These are phyloP conservation scores for Taxawa tesnikishii DNA, from an alignment of 2,329 filamentous ascomycete species.

Conservation along the genomic window DNA sequence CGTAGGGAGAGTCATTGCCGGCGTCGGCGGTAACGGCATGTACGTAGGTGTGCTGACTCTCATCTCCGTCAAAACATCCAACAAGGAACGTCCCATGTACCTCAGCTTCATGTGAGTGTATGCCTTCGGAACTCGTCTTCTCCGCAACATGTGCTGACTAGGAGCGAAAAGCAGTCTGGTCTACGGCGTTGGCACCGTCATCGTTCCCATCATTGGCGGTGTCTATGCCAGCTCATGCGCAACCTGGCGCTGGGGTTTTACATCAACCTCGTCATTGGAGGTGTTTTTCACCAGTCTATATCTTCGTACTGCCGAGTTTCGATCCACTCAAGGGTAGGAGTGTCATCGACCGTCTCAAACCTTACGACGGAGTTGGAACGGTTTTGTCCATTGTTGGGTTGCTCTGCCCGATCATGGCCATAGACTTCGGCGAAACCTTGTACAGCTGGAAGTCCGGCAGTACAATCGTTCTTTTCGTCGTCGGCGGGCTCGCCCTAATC, in stretches of 20 bases:
- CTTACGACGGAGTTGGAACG: constrained; percentile 35
- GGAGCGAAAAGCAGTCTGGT: constrained; percentile 8
- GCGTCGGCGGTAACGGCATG: constrained; percentile 19
- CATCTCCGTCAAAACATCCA: constrained; percentile 9
- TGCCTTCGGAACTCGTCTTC: too few species aligned
- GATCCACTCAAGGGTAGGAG: constrained; percentile 5
- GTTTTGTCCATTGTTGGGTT: constrained; percentile 32
- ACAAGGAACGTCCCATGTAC: constrained; percentile 10
- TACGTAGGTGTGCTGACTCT: constrained; percentile 15
- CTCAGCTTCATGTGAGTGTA: constrained; percentile 2
- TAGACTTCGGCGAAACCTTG: constrained; percentile 38
- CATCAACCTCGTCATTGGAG: constrained; percentile 42
- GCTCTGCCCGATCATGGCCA: constrained; percentile 32
- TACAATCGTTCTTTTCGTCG: constrained; percentile 35
- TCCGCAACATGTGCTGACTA: too few species aligned
- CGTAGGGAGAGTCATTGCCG: constrained; percentile 18
- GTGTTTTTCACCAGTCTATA: constrained; percentile 27
- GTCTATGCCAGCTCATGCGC: constrained; percentile 14
- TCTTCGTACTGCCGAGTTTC: constrained; percentile 30
- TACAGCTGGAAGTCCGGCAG: constrained; percentile 35
- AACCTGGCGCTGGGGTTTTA: constrained; percentile 35
- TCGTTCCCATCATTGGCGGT: constrained; percentile 22
- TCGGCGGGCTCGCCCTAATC: constrained; percentile 32
- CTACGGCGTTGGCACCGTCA: constrained; percentile 14
- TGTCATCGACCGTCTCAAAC: constrained; percentile 3